Evolutionary conservation across 129 eudicot genomes (phyloP), one percentile per base, ranked within the genome.

Genomic region (Flaveria linearis): DNA sequence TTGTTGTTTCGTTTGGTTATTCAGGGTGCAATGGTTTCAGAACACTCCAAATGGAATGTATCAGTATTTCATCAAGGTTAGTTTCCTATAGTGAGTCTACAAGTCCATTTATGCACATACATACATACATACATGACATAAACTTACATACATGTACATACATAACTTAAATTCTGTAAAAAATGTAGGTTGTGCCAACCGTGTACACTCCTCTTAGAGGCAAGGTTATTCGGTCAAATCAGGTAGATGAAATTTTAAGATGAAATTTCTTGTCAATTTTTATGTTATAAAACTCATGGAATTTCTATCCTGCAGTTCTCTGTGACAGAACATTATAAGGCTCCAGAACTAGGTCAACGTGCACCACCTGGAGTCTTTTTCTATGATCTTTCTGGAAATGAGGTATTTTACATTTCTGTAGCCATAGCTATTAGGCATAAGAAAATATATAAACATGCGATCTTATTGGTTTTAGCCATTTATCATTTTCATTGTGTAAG

Each of bases 311-410:
- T 73, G 51, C 85, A 93, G 98, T 90, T 93, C 81, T 93, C 98
- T 33, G 95, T 88, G 74, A 93, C 98, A 20, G 98, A 93, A 84
- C 95, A 90, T 82, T 93, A 78, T 42, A 93, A 85, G 80, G 57
- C 74, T 82, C 80, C 90, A 13, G 90, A 93, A 53, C 23, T 42
- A 50, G 92, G 91, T 58, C 89, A 71, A 72, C 85, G 84, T 74
- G 43, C 91, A 18, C 82, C 80, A 76, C 95, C 96, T 7, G 98
- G 98, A 28, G 95, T 93, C 84, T 89, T 93, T 84, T 90, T 81
- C 68, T 93, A 90, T 75, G 98, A 90, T 78, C 92, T 93, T 76
- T 90, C 96, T 85, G 95, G 91, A 30, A 89, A 90, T 56, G 88
- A 90, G 98, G 98, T 90, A 17, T 47, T 68, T 75, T 52, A 74